Base-by-base conservation (phyloP, 148 eudicot species). In the Diospyros lotus region DNA sequence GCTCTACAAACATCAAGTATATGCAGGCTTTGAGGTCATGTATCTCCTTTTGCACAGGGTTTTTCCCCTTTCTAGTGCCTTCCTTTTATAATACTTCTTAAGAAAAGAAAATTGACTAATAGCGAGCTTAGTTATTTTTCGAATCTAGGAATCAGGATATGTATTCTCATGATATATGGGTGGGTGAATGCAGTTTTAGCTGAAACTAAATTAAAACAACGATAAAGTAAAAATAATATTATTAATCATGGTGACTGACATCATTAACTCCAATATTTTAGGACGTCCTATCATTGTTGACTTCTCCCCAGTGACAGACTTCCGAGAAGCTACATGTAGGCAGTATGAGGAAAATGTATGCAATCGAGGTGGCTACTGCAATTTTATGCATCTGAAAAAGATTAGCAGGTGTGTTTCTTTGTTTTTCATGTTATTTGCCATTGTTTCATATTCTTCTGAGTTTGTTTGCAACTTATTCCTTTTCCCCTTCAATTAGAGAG, bases 261-360 rank as follows among this genome's bases (percentile, higher is more conserved):
- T 44, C 55, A 53, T 64, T n/a, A 51, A 11, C 56, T 73, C 45
- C 4, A 59, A 64, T 17, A 12, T 40, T 80, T 69, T 71, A 92
- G 94, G 97, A 18, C 89, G 87, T 58, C 98, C 98, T 12, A 91
- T 94, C 59, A 94, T 94, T 77, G 98, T 92, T 10, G 98, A 94
- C 80, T 94, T 88, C 87, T 94, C 97, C 40, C 98, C 97, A 7
- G 98, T 94, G 75, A 94, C 98, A 45, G 97, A 94, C 81, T 94
- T 94, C 58, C 93, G 98, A 63, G 98, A 93, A 81, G 98, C 97
- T 65, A 93, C 98, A 62, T 91, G 97, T 80, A 86, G 97, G 77
- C 98, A 93, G 72, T 93, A 93, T 59, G 98, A 93, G 74, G 98
- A 93, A 78, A 88, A 93, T 75, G 89, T 89, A 51, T 93, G 98